Percentiles rank a stretch among this genome's conserved stretches.
Evolutionary conservation across 768 basidiomycete genomes (phyloP).

Genomic region (Gymnopilus dilepis): DNA sequence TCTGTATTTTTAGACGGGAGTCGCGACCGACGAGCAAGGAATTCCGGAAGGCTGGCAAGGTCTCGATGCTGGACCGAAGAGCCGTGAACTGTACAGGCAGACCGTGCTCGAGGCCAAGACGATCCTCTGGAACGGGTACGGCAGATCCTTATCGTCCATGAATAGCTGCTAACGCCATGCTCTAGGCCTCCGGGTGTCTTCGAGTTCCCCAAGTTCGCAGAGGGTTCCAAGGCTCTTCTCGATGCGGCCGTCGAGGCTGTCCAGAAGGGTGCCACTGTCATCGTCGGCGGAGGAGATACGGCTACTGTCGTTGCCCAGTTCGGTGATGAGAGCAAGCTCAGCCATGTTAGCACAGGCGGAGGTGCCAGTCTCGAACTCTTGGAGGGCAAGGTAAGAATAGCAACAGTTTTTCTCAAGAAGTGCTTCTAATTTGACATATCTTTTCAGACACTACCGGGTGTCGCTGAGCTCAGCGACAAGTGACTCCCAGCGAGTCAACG

Average conservation of each 20-base stretch:
- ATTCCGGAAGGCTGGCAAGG: conserved; percentile 96
- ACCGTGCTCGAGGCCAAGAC: conserved; percentile 91
- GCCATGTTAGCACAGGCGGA: conserved; percentile 96
- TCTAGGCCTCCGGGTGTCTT: conserved; percentile 94
- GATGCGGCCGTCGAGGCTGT: conserved; percentile 89
- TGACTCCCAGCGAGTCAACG: conserved; percentile 20
- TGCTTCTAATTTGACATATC: neutral
- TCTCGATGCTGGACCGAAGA: conserved; percentile 89
- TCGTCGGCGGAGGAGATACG: conserved; percentile 95
- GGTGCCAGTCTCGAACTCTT: conserved; percentile 93
- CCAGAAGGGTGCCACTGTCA: conserved; percentile 84
- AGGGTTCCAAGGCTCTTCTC: conserved; percentile 83
- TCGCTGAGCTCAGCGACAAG: conserved; percentile 89
- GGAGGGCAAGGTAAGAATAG: conserved; percentile 87
- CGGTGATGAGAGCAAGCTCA: conserved; percentile 83
- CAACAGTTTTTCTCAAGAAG: neutral
- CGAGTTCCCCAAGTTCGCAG: conserved; percentile 91
- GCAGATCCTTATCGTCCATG: neutral
- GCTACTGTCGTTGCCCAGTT: conserved; percentile 95
- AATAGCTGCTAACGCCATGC: neutral
- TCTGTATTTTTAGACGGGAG: conserved; percentile 56
- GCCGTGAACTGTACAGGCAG: conserved; percentile 74
- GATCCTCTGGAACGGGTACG: conserved; percentile 93
- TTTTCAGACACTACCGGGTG: conserved; percentile 81
- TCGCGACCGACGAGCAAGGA: conserved; percentile 81